Base-by-base conservation (phyloP, 2,329 filamentous ascomycete genomes). In the Nigrograna mackinnonii region DNA sequence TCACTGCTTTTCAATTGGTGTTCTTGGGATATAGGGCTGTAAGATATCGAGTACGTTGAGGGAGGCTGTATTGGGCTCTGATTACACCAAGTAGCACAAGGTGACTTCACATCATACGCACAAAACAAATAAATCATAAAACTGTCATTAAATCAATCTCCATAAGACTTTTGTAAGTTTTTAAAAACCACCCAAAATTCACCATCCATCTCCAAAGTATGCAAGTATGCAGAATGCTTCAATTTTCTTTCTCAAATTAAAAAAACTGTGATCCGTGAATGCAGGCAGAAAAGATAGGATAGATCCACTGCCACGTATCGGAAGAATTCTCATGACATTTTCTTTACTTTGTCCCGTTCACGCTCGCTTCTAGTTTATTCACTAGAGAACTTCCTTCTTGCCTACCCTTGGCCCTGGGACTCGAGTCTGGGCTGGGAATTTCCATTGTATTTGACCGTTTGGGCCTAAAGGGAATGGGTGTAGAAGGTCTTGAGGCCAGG, bases 401-500 rank as follows among this genome's bases (percentile, higher is more conserved):
- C 20, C 46, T 49, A 22, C 35, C 43, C 14, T 44, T 44, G 5
- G 34, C 33, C 20, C 39, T 46, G 0, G 63, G 63, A 33, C 60
- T 64, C 22, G 6, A 13, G 21, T 55, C 52, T 2, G 59, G 55
- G 34, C 51, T 59, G 16, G 62, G 58, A 16, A 72, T 55, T 3
- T 64, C 60, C 32, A 61, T 49, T 16, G 75, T 76, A 48, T 80
- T 77, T 35, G 79, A 75, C 43, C 80, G 75, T 50, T 75, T 77
- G 6, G 78, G 79, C 46, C 79, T 78, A 71, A 84, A 80, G 6
- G 83, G 75, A 35, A 85, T 77, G 16, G 87, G 87, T 30, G 86
- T 90, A 22, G 80, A 79, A 3, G 86, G 84, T 47, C 84, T 77
- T 52, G 83, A 88, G 19, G 82, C 77, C 24, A 90, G 78, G 68